phyloP scores from a whole-genome alignment of 176 grass and related monocot genomes.

The Dactylis glomerata region DNA sequence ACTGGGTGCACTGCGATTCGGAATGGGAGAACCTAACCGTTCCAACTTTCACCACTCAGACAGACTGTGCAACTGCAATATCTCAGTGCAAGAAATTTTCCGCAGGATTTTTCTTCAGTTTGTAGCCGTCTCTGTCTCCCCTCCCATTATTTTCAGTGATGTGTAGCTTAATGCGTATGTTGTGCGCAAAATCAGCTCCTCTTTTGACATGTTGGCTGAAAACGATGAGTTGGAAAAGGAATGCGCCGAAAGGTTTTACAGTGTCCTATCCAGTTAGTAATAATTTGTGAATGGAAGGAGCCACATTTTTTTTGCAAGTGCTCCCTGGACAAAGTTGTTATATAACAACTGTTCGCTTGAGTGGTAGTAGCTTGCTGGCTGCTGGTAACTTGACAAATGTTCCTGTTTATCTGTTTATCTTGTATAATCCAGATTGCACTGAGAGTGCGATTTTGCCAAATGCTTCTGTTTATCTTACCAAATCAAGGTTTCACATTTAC shows the following conservation, averaged over 20 bases:
- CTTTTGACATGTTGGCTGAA: conserved; percentile 9
- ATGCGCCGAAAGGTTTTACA: neutral
- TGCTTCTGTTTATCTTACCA: neutral
- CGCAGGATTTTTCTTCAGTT: neutral
- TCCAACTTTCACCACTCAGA: neutral
- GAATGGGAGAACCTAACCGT: neutral
- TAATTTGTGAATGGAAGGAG: neutral
- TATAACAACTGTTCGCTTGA: neutral
- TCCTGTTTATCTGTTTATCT: no score
- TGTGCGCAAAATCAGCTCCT: conserved; percentile 2
- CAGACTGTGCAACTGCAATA: neutral
- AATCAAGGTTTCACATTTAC: neutral
- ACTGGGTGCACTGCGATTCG: neutral
- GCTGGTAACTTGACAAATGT: neutral
- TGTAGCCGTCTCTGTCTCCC: neutral
- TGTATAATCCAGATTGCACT: neutral
- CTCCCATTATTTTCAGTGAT: neutral
- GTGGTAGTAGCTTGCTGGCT: neutral
- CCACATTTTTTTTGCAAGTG: neutral
- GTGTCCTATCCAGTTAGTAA: neutral
- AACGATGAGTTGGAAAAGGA: neutral
- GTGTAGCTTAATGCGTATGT: neutral
- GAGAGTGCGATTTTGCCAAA: neutral
- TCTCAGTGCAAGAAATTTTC: conserved; percentile 33
- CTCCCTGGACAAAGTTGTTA: neutral